phyloP scores from a whole-genome alignment of 306 rosid genomes.

The Oxytropis ochrocephala region DNA sequence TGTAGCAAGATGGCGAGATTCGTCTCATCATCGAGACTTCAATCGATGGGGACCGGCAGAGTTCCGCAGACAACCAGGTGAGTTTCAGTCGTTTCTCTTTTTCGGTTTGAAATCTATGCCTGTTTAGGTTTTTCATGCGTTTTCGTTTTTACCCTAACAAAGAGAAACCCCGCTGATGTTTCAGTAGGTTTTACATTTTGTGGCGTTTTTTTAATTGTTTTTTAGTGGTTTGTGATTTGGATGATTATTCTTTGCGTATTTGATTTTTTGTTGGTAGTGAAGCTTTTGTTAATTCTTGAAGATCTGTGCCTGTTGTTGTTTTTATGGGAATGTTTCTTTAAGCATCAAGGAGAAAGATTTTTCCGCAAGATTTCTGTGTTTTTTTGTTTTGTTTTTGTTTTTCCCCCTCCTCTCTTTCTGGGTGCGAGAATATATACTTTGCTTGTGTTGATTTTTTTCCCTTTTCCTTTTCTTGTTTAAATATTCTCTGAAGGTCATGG shows the following conservation, averaged over 20 bases:
- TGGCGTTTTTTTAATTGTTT: background rate
- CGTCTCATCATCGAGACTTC: conserved; percentile 74
- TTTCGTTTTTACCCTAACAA: background rate
- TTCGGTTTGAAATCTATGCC: background rate
- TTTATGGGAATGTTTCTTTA: background rate
- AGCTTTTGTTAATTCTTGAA: conserved; percentile 19
- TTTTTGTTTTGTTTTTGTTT: too few species aligned
- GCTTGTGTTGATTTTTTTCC: conserved; percentile 40
- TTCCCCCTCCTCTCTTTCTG: background rate
- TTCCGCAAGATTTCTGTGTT: background rate
- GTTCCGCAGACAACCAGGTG: conserved; percentile 76
- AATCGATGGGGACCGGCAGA: conserved; percentile 79
- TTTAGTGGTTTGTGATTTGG: background rate
- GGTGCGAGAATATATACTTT: conserved; percentile 25
- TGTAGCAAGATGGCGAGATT: conserved; percentile 86
- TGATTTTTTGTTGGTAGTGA: background rate
- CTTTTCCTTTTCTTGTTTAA: conserved; percentile 19
- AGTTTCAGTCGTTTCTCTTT: background rate
- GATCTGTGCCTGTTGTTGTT: conserved; percentile 28
- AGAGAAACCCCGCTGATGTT: background rate
- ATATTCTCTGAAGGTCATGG: conserved; percentile 83
- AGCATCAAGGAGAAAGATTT: background rate
- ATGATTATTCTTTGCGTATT: background rate
- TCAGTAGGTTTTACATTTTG: background rate
- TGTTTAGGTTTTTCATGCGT: background rate